Conservation (phyloP, 2,329 filamentous ascomycete genomes). For the Zasmidium citrigriseum region DNA sequence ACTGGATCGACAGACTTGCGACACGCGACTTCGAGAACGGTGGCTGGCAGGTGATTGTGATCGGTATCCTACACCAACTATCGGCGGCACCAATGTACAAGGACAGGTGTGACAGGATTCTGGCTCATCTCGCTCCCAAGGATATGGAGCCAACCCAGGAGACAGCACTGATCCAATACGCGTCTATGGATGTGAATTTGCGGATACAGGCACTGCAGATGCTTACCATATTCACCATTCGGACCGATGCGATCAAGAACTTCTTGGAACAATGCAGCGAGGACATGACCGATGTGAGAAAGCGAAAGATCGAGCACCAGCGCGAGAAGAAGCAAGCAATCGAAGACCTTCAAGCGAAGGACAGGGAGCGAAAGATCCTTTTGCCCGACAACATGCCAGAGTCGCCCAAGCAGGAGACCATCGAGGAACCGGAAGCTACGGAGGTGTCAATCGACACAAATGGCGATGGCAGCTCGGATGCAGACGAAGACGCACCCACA, state of each 20-base stretch:
- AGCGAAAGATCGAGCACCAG: slow-evolving; percentile 93
- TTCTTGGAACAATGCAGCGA: slow-evolving; percentile 92
- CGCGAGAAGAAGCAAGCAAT: slow-evolving; percentile 62
- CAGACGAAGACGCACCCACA: slow-evolving; percentile 67
- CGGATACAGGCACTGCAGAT: slow-evolving; percentile 80
- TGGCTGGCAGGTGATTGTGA: slow-evolving; percentile 87
- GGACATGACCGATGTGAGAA: slow-evolving; percentile 91
- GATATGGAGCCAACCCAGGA: slow-evolving; percentile 73
- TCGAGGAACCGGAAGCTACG: slow-evolving; percentile 42
- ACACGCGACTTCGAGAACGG: slow-evolving; percentile 84
- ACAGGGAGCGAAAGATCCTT: slow-evolving; percentile 58
- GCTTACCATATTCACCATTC: slow-evolving; percentile 79
- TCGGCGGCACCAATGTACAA: slow-evolving; percentile 73
- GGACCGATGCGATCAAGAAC: slow-evolving; percentile 80
- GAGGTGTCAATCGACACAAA: slow-evolving; percentile 55
- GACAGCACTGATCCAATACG: slow-evolving; percentile 72
- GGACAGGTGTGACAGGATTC: slow-evolving; percentile 73
- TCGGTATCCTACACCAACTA: slow-evolving; percentile 82
- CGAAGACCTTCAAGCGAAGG: slow-evolving; percentile 57
- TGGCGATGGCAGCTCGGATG: slow-evolving; percentile 59
- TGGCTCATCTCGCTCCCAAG: slow-evolving; percentile 78
- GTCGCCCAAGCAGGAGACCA: slow-evolving; percentile 51
- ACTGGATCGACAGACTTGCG: slow-evolving; percentile 83
- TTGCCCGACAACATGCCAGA: slow-evolving; percentile 71
- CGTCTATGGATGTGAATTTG: slow-evolving; percentile 76